Base-by-base conservation (phyloP, 2,329 filamentous ascomycete genomes). In the Colletotrichum noveboracense region DNA sequence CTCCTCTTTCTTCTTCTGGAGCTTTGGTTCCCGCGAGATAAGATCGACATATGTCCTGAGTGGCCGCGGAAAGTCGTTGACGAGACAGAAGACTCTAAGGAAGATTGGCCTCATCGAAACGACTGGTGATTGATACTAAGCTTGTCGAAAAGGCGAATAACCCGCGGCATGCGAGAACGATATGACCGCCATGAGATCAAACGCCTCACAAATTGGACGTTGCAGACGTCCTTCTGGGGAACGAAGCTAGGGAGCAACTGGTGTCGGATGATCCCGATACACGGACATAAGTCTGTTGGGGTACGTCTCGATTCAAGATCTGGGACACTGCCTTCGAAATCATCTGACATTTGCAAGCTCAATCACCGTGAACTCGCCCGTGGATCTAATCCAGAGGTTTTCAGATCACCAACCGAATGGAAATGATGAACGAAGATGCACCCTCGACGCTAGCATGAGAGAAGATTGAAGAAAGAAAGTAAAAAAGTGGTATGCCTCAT, bases 1-100 rank as follows among this genome's bases (percentile, higher is more conserved):
- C 86, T 99, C 65, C 90, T 99, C 68, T 98, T 96, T 80, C 89
- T 98, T 64, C 92, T 98, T 65, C 88, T 98, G 69, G 97, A 99
- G 84, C 92, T 97, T 85, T 94, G 92, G 87, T 96, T 94, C 77
- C 97, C 97, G 0, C 89, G 96, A 74, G 93, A 94, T 48, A 91
- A 92, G 56, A 98, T 99, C 78, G 97, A 99, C 80, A 92, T 97
- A 75, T 96, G 95, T 64, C 93, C 94, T 64, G 94, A 96, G 79
- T 99, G 97, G 97, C 97, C 97, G 3, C 93, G 94, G 81, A 98
- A 98, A 82, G 81, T 79, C 14, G 80, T 83, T 7, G 80, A 81
- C 6, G 81, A 82, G 38, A 83, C 74, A 9, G 65, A 76, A 21
- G 74, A 76, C 24, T 69, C 65, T 16, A 76, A 74, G 28, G 74